phyloP scores from a whole-genome alignment of 1,284 basidiomycete genomes.

The Sporisorium sorghi region DNA sequence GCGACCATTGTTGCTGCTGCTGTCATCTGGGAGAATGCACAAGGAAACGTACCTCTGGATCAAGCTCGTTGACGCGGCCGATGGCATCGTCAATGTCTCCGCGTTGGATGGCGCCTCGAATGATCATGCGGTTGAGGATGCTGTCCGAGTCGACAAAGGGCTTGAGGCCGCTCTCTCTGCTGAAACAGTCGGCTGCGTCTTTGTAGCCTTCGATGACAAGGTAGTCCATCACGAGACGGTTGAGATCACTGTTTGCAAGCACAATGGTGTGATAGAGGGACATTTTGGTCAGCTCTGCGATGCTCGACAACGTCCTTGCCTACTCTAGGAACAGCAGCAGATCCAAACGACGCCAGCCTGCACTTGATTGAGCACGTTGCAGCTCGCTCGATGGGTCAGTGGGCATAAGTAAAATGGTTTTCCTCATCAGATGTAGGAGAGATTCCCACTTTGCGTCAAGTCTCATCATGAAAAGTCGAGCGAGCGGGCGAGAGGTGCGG shows the following conservation, averaged over 20 bases:
- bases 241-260: constrained; percentile 79
- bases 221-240: constrained; percentile 96
- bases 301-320: not conserved
- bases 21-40: not conserved
- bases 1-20: constrained; percentile 17
- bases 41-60: constrained; percentile 84
- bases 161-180: constrained; percentile 82
- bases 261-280: constrained; percentile 4
- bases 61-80: constrained; percentile 89
- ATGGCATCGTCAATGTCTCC: constrained; percentile 96
- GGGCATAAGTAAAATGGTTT: constrained; percentile 70
- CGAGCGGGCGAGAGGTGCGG: constrained; percentile 14
- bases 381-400: constrained; percentile 69
- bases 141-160: constrained; percentile 84
- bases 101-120: constrained; percentile 90
- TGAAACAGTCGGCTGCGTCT: constrained; percentile 92
- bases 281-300: constrained; percentile 5
- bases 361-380: not conserved
- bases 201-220: constrained; percentile 97
- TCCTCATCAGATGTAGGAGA: constrained; percentile 74
- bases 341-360: not conserved
- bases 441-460: constrained; percentile 74
- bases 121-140: constrained; percentile 92
- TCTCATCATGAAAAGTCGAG: constrained; percentile 71
- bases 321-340: not conserved